These are phyloP conservation scores for Phytophthora gonapodyides DNA, from an alignment of 352 stramenopile species.

Conservation along the genomic window DNA sequence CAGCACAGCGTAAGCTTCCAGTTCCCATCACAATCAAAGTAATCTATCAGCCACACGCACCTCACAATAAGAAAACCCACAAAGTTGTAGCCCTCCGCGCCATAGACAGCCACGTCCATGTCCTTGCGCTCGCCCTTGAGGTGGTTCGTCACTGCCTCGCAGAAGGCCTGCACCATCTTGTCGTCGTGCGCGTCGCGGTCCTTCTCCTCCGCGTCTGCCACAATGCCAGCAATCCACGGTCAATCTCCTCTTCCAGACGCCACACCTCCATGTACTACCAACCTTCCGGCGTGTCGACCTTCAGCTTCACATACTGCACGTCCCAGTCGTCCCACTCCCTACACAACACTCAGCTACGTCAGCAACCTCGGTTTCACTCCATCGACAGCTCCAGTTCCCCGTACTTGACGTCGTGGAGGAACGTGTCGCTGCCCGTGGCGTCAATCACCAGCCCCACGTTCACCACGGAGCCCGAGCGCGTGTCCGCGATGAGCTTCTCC, in stretches of 20 bases:
- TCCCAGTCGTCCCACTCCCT: constrained; percentile 91
- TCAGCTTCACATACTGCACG: constrained; percentile 81
- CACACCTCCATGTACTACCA: not conserved
- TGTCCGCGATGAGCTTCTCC: constrained; percentile 78
- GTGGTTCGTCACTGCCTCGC: constrained; percentile 59
- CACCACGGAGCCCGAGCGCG: constrained; percentile 59
- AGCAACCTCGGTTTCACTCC: not conserved
- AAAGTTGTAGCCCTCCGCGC: constrained; percentile 65
- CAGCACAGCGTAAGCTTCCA: not conserved
- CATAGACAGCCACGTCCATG: constrained; percentile 80
- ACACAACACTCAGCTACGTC: constrained; percentile 7
- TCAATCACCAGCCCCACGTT: constrained; percentile 84
- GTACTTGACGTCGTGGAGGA: constrained; percentile 80
- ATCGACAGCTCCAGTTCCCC: constrained; percentile 15
- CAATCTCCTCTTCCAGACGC: not conserved
- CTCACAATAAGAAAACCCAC: constrained; percentile 78
- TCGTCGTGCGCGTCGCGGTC: constrained; percentile 50
- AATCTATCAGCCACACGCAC: constrained; percentile 27
- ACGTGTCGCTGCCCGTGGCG: constrained; percentile 67
- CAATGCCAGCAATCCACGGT: constrained; percentile 5
- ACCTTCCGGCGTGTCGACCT: constrained; percentile 46
- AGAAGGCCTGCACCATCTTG: constrained; percentile 65
- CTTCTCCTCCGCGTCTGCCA: constrained; percentile 37
- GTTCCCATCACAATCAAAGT: not conserved
- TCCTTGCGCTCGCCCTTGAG: constrained; percentile 65